A percentile compares a stretch with the other conserved stretches of the same genome.
Evolutionary conservation across 1,284 basidiomycete species (phyloP).

Genomic region (Rhodotorula sp.): DNA sequence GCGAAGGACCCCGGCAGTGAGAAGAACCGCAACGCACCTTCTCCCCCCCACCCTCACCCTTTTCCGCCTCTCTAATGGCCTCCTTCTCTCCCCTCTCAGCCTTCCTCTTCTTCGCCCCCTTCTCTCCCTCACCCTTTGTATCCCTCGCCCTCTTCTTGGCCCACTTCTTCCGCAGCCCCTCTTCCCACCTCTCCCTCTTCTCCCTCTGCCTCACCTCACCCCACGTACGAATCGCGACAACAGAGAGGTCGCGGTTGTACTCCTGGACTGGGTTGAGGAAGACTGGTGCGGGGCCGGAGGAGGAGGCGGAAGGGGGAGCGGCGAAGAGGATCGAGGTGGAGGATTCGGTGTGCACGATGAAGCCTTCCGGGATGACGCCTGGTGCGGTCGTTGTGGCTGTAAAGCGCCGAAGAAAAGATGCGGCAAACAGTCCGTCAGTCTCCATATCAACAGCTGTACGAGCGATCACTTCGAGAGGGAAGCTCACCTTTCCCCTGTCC

Average conservation of each 20-base stretch:
- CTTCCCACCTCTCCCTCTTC: conserved; percentile 63
- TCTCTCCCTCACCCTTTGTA: conserved; percentile 19
- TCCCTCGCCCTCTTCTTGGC: conserved; percentile 44
- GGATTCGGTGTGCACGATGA: conserved; percentile 34
- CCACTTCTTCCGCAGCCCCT: conserved; percentile 45
- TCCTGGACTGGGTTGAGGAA: conserved; percentile 98
- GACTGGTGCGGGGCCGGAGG: conserved; percentile 42
- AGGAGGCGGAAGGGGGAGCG: not conserved
- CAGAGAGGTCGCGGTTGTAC: conserved; percentile 92
- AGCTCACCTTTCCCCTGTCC: not conserved
- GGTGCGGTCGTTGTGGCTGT: not conserved
- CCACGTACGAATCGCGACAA: conserved; percentile 85
- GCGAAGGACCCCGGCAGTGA: too few relatives aligned
- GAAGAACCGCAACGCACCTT: not conserved
- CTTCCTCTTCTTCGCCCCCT: conserved; percentile 27
- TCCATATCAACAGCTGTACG: too few relatives aligned
- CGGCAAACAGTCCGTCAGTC: not conserved
- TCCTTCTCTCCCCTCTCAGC: conserved; percentile 38
- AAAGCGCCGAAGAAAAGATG: not conserved
- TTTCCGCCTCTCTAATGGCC: conserved; percentile 3
- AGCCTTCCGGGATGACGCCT: conserved; percentile 17
- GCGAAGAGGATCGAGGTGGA: conserved; percentile 39
- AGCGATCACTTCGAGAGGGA: too few relatives aligned
- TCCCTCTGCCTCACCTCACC: conserved; percentile 67
- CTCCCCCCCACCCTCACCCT: conserved; percentile 28